A percentile compares a stretch with the other conserved stretches of the same genome.
phyloP scores from a whole-genome alignment of 75 land plant genomes.

The Gnetum montanum region DNA sequence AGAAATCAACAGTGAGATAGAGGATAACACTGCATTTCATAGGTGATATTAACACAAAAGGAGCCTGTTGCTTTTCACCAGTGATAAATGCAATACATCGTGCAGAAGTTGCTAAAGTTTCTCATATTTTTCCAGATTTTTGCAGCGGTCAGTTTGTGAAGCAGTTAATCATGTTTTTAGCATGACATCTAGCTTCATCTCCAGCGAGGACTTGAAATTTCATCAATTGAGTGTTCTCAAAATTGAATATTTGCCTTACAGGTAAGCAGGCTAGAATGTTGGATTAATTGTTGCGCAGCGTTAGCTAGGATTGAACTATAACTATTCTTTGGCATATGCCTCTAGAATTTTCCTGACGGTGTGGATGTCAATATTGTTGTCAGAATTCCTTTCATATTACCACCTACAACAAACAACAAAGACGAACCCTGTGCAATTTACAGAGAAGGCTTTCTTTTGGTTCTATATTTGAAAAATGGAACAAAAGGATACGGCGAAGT shows the following conservation, averaged over 20 bases:
- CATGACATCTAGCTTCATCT: constrained; percentile 19
- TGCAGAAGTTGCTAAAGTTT: too few species aligned
- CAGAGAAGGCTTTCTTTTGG: constrained; percentile 67
- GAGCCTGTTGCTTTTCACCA: too few species aligned
- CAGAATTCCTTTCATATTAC: constrained; percentile 58
- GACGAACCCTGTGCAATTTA: constrained; percentile 7
- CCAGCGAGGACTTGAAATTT: background rate
- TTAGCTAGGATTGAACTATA: too few species aligned
- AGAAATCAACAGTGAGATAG: constrained; percentile 77
- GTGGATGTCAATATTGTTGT: too few species aligned
- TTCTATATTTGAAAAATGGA: constrained; percentile 47
- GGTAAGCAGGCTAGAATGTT: constrained; percentile 30
- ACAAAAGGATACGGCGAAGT: constrained; percentile 84
- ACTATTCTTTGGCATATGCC: too few species aligned
- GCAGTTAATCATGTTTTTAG: constrained; percentile 43
- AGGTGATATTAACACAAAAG: too few species aligned
- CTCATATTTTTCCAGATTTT: constrained; percentile 21
- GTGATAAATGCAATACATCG: too few species aligned
- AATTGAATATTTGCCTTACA: constrained; percentile 34
- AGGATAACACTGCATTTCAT: constrained; percentile 72
- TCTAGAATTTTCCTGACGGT: too few species aligned
- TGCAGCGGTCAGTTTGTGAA: constrained; percentile 36
- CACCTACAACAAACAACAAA: constrained; percentile 35
- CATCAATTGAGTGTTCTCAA: constrained; percentile 16
- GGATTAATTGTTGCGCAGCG: too few species aligned